These are phyloP conservation scores for Phytophthora kernoviae DNA, from an alignment of 352 stramenopile species.

Conservation along the genomic window DNA sequence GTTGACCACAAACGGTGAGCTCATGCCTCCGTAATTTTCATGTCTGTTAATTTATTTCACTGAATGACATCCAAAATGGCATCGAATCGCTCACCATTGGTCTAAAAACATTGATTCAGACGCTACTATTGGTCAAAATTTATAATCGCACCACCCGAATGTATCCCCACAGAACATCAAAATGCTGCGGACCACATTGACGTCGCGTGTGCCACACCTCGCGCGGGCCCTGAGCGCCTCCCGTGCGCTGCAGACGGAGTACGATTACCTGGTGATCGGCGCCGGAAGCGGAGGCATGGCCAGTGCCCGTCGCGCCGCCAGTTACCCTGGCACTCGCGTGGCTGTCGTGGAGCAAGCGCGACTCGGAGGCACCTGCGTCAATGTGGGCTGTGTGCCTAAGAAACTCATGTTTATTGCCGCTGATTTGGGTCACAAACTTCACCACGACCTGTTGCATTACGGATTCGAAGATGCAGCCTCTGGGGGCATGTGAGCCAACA, in stretches of 20 bases:
- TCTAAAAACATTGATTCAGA: background rate
- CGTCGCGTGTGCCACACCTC: conserved; percentile 12
- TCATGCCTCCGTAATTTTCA: background rate
- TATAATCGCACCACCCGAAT: conserved; percentile 15
- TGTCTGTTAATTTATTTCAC: conserved; percentile 29
- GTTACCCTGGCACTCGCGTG: conserved; percentile 90
- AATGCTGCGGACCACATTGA: conserved; percentile 22
- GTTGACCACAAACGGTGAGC: background rate
- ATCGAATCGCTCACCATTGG: conserved; percentile 23
- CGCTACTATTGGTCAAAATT: conserved; percentile 19
- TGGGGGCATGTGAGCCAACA: conserved; percentile 43
- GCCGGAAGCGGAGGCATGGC: conserved; percentile 93
- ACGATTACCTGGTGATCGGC: conserved; percentile 93
- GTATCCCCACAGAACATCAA: conserved; percentile 6
- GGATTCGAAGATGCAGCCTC: conserved; percentile 54
- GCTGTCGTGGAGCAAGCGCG: conserved; percentile 93
- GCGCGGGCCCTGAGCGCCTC: conserved; percentile 18
- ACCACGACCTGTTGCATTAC: conserved; percentile 61
- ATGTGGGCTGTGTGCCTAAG: conserved; percentile 99
- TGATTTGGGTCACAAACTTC: conserved; percentile 60
- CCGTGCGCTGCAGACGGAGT: conserved; percentile 25
- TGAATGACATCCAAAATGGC: conserved; percentile 20
- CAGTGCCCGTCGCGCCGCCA: conserved; percentile 90
- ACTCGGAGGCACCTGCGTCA: conserved; percentile 98
- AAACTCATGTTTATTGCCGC: conserved; percentile 96